Evolutionary conservation across 805 yeast genomes (phyloP).

Genomic region (Yamadazyma nakazawae): DNA sequence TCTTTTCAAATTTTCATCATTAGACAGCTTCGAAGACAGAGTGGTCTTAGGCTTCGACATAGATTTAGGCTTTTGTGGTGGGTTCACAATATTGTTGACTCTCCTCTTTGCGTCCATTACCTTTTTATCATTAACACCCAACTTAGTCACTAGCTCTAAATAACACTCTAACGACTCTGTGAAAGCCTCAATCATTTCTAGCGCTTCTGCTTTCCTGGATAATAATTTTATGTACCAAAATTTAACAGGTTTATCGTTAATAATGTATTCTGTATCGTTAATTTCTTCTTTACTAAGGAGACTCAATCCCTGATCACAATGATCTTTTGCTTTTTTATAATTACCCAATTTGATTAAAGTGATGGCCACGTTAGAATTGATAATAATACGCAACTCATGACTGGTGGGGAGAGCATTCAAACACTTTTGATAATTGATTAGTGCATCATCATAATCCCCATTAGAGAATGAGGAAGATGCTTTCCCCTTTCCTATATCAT

Average conservation of each 20-base stretch:
- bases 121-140: conserved; percentile 60
- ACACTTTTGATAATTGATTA: conserved; percentile 53
- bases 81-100: conserved; percentile 62
- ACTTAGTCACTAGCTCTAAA: conserved; percentile 55
- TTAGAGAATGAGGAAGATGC: conserved; percentile 66
- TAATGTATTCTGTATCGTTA: conserved; percentile 24
- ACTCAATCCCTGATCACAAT: conserved; percentile 47
- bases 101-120: conserved; percentile 81
- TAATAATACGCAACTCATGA: conserved; percentile 65
- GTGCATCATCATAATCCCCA: conserved; percentile 80
- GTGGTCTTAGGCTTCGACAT: conserved; percentile 3
- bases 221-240: conserved; percentile 73
- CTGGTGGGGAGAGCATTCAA: conserved; percentile 50
- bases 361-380: conserved; percentile 68
- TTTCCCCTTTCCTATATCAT: conserved; percentile 47
- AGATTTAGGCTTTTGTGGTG: conserved; percentile 26
- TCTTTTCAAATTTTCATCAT: conserved; percentile 34
- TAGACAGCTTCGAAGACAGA: background rate
- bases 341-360: conserved; percentile 69
- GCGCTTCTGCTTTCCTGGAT: conserved; percentile 74
- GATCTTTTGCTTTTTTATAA: conserved; percentile 48
- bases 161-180: conserved; percentile 61
- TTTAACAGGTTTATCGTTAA: conserved; percentile 52
- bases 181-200: conserved; percentile 75
- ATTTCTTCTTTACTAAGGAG: conserved; percentile 27